A percentile compares a stretch with the other conserved stretches of the same genome.
Conservation (phyloP, 257 asterid genomes). For the Fraxinus cuspidata region DNA sequence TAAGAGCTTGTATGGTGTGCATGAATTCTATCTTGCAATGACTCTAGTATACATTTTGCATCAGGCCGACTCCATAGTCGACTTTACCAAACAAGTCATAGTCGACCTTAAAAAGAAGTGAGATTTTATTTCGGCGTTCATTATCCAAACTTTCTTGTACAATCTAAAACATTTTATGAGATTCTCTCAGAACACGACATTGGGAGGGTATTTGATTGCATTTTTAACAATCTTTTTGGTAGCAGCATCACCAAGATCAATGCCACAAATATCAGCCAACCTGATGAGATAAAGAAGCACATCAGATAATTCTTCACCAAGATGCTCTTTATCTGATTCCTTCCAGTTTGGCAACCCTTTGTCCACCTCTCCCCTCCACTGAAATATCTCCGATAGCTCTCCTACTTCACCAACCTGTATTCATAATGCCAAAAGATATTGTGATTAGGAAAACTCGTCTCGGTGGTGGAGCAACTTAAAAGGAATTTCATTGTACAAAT, state of each 20-base stretch:
- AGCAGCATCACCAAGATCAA: slow-evolving; percentile 59
- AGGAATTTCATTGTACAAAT: too few relatives aligned
- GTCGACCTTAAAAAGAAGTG: not conserved
- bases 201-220: slow-evolving; percentile 52
- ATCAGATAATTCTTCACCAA: slow-evolving; percentile 67
- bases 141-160: not conserved
- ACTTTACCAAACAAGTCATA: not conserved
- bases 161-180: not conserved
- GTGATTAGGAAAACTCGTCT: not conserved
- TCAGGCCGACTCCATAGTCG: too few relatives aligned
- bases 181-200: not conserved
- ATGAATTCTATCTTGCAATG: too few relatives aligned
- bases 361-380: slow-evolving; percentile 69
- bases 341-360: slow-evolving; percentile 63
- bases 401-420: slow-evolving; percentile 64
- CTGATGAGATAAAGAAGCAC: slow-evolving; percentile 58
- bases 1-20: too few relatives aligned
- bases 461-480: too few relatives aligned
- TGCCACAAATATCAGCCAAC: slow-evolving; percentile 62
- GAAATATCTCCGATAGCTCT: slow-evolving; percentile 61
- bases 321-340: slow-evolving; percentile 58
- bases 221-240: slow-evolving; percentile 44
- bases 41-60: too few relatives aligned
- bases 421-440: not conserved
- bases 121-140: not conserved